Percentiles rank a stretch among this genome's conserved stretches.
Conservation (phyloP, 768 basidiomycete species). For the Suillus occidentalis region DNA sequence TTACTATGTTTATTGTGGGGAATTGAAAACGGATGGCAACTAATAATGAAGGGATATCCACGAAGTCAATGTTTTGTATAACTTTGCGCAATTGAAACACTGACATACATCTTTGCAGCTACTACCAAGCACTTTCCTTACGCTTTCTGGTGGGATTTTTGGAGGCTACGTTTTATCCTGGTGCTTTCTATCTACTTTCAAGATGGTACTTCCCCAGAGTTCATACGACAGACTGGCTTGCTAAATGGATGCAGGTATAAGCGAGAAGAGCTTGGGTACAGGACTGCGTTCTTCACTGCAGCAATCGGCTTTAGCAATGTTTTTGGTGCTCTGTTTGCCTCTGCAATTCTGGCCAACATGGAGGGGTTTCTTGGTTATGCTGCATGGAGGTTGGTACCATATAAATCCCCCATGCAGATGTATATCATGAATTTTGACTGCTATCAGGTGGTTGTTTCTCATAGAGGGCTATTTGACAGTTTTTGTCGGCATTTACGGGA, state of each 20-base stretch:
- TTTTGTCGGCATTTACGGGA: slow-evolving; percentile 45
- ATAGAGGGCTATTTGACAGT: slow-evolving; percentile 60
- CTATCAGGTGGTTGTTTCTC: slow-evolving; percentile 62
- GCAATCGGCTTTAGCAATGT: slow-evolving; percentile 75
- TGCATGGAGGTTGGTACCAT: slow-evolving; percentile 59
- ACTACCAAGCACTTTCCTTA: slow-evolving; percentile 55
- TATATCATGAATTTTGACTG: slow-evolving; percentile 1
- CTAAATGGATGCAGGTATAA: slow-evolving; percentile 49
- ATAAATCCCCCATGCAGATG: too few species aligned
- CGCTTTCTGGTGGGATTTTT: slow-evolving; percentile 76
- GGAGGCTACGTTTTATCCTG: slow-evolving; percentile 63
- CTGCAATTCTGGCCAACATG: slow-evolving; percentile 67
- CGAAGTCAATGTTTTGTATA: slow-evolving; percentile 10
- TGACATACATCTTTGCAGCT: slow-evolving; percentile 37
- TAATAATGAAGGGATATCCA: slow-evolving; percentile 35
- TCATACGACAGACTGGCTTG: not conserved
- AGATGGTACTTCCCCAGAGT: slow-evolving; percentile 45
- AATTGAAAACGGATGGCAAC: not conserved
- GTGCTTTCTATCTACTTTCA: slow-evolving; percentile 60
- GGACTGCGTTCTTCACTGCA: slow-evolving; percentile 64
- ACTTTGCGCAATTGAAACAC: not conserved
- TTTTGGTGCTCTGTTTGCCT: slow-evolving; percentile 73
- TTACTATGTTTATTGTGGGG: slow-evolving; percentile 4
- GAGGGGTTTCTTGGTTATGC: slow-evolving; percentile 61
- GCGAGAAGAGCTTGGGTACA: slow-evolving; percentile 62